Base-by-base conservation (phyloP, 2,329 filamentous ascomycete genomes). In the Didymella exigua region DNA sequence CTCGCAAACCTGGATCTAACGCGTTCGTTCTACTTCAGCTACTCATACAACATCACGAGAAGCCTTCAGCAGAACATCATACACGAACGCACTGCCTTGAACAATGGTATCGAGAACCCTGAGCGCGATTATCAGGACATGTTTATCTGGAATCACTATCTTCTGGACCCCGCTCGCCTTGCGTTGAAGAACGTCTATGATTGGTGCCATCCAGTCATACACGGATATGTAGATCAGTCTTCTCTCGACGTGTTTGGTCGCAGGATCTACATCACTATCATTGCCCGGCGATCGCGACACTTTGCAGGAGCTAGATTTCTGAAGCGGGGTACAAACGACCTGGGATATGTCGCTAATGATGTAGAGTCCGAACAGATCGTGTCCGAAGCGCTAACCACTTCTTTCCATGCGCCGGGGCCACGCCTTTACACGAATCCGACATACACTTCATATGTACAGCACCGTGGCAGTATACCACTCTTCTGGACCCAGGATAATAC, bases 281-380 rank as follows among this genome's bases (percentile, higher is more conserved):
- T 99, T 67, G 96, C 95, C 3, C 84, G 95, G 51, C 86, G 95
- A 27, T 99, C 95, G 14, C 86, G 95, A 8, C 91, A 91, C 75
- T 99, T 98, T 75, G 95, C 95, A 2, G 95, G 95, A 24, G 95
- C 95, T 31, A 84, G 95, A 3, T 99, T 97, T 64, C 77, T 99
- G 48, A 99, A 99, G 75, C 87, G 95, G 54, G 95, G 95, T 27
- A 90, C 92, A 42, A 99, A 99, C 68, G 95, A 99, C 73, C 74
- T 93, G 71, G 93, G 95, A 13, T 96, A 96, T 72, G 95, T 99
- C 49, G 96, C 95, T 47, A 99, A 99, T 70, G 96, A 99, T 75
- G 95, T 99, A 21, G 96, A 99, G 76, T 98, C 95, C 0, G 95
- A 99, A 76, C 95, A 99, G 73, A 97, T 99, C 56, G 93, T 99